phyloP scores from a whole-genome alignment of 208 protist genomes.

The Naegleria lovaniensis region DNA sequence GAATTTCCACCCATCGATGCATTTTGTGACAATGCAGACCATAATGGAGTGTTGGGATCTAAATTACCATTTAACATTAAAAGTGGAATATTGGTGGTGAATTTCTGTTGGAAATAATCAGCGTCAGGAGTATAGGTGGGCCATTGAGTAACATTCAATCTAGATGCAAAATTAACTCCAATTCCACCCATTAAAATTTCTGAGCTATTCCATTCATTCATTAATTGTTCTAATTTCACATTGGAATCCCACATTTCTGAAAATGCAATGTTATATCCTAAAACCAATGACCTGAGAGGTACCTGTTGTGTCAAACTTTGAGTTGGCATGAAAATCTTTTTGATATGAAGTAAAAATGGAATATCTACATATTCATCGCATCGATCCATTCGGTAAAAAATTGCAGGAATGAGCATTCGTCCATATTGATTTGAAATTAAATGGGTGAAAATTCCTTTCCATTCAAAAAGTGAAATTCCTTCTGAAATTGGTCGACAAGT shows the following conservation, averaged over 20 bases:
- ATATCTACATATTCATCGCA: conserved; percentile 6
- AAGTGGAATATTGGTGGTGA: not conserved
- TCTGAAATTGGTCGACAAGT: not conserved
- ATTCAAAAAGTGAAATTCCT: not conserved
- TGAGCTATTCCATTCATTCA: not conserved
- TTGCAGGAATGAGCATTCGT: not conserved
- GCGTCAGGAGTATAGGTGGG: not conserved
- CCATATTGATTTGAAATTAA: not conserved
- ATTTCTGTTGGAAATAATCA: not conserved
- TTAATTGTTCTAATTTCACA: not conserved
- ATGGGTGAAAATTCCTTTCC: not conserved
- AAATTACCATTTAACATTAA: conserved; percentile 2
- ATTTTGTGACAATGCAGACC: not conserved
- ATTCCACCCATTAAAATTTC: not conserved
- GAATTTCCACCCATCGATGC: not conserved
- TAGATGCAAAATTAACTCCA: not conserved
- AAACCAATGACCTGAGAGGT: not conserved
- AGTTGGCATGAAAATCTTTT: not conserved
- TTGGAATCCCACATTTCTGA: not conserved
- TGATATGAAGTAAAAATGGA: not conserved
- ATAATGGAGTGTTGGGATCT: not conserved
- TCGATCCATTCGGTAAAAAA: not conserved
- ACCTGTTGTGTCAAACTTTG: not conserved
- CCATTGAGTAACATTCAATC: not conserved
- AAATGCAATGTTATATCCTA: not conserved